A percentile compares a stretch with the other conserved stretches of the same genome.
These are phyloP conservation scores for Phoenix roebelenii DNA, from an alignment of 176 grass and related monocot genomes.

Conservation along the genomic window DNA sequence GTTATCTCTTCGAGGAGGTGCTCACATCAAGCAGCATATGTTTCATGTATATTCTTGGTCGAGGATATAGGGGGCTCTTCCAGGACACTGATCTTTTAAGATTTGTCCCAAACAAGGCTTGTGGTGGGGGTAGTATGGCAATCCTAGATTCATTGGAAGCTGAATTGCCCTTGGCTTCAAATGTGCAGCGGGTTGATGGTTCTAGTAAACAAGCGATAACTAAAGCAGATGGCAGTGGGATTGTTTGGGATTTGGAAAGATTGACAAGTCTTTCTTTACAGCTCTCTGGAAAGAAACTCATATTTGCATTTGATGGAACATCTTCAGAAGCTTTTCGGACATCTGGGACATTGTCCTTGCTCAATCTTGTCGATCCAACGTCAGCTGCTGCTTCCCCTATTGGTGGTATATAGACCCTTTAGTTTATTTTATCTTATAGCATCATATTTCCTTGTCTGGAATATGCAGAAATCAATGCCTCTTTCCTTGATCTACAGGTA, in stretches of 20 bases:
- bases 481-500: slow-evolving; percentile 50
- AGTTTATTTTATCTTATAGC: not conserved
- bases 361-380: slow-evolving; percentile 96
- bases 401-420: slow-evolving; percentile 46
- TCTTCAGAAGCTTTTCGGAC: slow-evolving; percentile 89
- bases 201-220: slow-evolving; percentile 66
- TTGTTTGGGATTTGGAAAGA: slow-evolving; percentile 96
- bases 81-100: slow-evolving; percentile 90
- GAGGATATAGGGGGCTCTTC: slow-evolving; percentile 83
- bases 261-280: slow-evolving; percentile 73
- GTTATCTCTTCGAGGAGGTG: slow-evolving; percentile 97
- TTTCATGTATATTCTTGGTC: slow-evolving; percentile 98
- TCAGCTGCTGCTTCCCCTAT: slow-evolving; percentile 98
- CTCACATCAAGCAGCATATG: slow-evolving; percentile 81
- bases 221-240: slow-evolving; percentile 78
- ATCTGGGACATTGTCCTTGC: slow-evolving; percentile 83
- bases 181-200: slow-evolving; percentile 63
- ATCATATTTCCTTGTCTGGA: not conserved
- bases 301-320: slow-evolving; percentile 99
- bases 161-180: slow-evolving; percentile 49
- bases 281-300: slow-evolving; percentile 88
- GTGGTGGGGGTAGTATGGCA: slow-evolving; percentile 85
- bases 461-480: not conserved
- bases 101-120: slow-evolving; percentile 84
- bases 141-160: slow-evolving; percentile 87